These are phyloP conservation scores for Athelia psychrophila DNA, from an alignment of 1,284 basidiomycete species.

Conservation along the genomic window DNA sequence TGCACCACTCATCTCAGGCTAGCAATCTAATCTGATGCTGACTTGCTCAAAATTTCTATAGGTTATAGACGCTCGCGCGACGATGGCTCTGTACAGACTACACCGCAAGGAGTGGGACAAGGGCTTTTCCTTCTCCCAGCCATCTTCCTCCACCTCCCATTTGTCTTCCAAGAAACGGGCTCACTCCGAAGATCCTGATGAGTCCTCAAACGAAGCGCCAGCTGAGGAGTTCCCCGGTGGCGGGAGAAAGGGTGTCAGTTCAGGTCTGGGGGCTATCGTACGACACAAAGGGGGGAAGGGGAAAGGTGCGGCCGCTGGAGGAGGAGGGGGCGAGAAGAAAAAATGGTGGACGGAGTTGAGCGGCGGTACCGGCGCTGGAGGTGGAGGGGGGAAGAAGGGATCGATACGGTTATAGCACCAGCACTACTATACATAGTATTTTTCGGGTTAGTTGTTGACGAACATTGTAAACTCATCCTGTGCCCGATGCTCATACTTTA, in stretches of 20 bases:
- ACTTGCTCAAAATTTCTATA: conserved; percentile 24
- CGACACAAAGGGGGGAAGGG: too few species aligned
- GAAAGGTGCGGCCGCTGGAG: conserved; percentile 6
- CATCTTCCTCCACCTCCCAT: conserved; percentile 5
- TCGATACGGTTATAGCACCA: conserved; percentile 18
- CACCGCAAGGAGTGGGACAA: conserved; percentile 87
- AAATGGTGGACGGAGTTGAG: conserved; percentile 51
- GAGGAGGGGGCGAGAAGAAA: conserved; percentile 20
- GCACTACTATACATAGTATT: too few species aligned
- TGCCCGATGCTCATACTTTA: too few species aligned
- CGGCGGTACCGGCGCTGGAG: conserved; percentile 28
- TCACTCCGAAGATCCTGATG: conserved; percentile 18
- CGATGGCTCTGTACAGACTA: conserved; percentile 94
- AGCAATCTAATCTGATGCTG: too few species aligned
- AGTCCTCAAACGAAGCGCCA: conserved; percentile 5
- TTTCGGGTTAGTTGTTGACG: too few species aligned
- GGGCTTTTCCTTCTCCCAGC: conserved; percentile 14
- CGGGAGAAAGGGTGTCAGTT: conserved; percentile 67
- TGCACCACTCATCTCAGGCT: too few species aligned
- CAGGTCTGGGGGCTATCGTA: conserved; percentile 66
- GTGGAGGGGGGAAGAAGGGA: neutral
- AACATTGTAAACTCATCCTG: too few species aligned
- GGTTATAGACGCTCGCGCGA: conserved; percentile 92
- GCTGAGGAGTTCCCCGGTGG: conserved; percentile 42
- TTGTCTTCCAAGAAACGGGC: conserved; percentile 25